Percentiles rank a stretch among this genome's conserved stretches.
phyloP scores from a whole-genome alignment of 2,329 filamentous ascomycete genomes.

The Cadophora malorum region DNA sequence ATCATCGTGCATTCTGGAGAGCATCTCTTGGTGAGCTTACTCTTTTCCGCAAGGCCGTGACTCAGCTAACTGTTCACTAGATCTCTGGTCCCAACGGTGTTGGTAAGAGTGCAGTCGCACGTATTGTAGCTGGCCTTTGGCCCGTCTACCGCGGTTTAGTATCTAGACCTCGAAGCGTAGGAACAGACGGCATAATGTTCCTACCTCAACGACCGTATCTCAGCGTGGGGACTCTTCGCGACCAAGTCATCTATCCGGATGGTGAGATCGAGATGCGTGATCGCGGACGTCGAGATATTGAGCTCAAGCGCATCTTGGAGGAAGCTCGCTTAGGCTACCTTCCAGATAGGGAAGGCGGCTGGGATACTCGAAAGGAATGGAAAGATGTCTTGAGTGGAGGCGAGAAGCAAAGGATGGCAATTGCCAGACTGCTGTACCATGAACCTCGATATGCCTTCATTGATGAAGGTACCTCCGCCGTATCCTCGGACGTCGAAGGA shows the following conservation, averaged over 20 bases:
- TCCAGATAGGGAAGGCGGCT: slow-evolving; percentile 89
- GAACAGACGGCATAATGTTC: slow-evolving; percentile 97
- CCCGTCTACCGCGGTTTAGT: slow-evolving; percentile 94
- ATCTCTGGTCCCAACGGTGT: slow-evolving; percentile 96
- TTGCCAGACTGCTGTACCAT: slow-evolving; percentile 90
- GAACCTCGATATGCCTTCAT: slow-evolving; percentile 94
- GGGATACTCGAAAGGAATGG: slow-evolving; percentile 97
- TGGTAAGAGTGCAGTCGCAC: slow-evolving; percentile 87
- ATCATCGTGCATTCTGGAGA: slow-evolving; percentile 90
- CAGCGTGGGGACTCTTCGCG: slow-evolving; percentile 87
- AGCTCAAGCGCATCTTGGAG: slow-evolving; percentile 80
- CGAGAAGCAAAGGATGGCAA: slow-evolving; percentile 94
- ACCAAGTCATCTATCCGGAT: slow-evolving; percentile 98
- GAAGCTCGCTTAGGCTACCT: slow-evolving; percentile 88
- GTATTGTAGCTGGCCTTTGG: slow-evolving; percentile 92
- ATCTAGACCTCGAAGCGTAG: slow-evolving; percentile 79
- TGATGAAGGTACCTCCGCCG: slow-evolving; percentile 94
- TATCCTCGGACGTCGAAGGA: slow-evolving; percentile 93
- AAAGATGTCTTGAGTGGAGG: slow-evolving; percentile 97
- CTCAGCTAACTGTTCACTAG: slow-evolving; percentile 41
- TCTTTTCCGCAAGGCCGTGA: background rate
- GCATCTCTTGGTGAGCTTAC: slow-evolving; percentile 71
- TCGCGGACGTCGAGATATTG: slow-evolving; percentile 76
- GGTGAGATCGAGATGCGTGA: slow-evolving; percentile 93
- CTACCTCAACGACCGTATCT: slow-evolving; percentile 93